phyloP scores from a whole-genome alignment of 805 yeast species.

The Candida ficus region DNA sequence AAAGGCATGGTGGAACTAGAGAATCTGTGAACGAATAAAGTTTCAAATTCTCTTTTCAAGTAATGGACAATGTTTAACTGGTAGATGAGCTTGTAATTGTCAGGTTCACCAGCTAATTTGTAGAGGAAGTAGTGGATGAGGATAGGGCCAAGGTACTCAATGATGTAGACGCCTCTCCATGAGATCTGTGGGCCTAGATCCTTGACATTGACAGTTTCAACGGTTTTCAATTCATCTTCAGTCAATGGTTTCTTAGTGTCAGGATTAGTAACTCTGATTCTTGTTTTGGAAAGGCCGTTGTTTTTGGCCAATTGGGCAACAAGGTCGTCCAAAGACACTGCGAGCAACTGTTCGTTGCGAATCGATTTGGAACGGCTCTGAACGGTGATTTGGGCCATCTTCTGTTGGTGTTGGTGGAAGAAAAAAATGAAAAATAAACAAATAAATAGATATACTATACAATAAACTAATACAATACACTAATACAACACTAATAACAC shows the following conservation, averaged over 20 bases:
- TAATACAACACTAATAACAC: background rate
- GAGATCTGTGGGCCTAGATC: conserved; percentile 92
- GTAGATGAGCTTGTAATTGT: conserved; percentile 27
- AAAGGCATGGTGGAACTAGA: conserved; percentile 92
- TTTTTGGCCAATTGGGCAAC: conserved; percentile 37
- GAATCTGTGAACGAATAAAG: conserved; percentile 77
- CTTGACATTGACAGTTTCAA: conserved; percentile 51
- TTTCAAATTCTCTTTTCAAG: conserved; percentile 83
- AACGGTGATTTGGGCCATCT: conserved; percentile 33
- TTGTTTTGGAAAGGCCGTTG: conserved; percentile 40
- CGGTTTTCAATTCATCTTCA: conserved; percentile 14
- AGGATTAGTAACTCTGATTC: conserved; percentile 46
- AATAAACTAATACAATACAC: background rate
- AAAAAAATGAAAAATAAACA: too few species aligned
- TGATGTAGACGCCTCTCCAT: conserved; percentile 84
- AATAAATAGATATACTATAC: background rate
- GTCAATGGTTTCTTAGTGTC: conserved; percentile 16
- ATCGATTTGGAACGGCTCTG: conserved; percentile 58
- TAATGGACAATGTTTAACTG: conserved; percentile 66
- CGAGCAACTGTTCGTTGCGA: conserved; percentile 32
- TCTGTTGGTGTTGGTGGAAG: too few species aligned
- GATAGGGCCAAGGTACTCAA: conserved; percentile 90
- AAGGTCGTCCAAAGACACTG: conserved; percentile 35
- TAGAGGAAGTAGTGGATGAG: conserved; percentile 71
- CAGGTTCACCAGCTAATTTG: conserved; percentile 27